Conservation (phyloP, 805 yeast species). For the Nakazawaea holstii region DNA sequence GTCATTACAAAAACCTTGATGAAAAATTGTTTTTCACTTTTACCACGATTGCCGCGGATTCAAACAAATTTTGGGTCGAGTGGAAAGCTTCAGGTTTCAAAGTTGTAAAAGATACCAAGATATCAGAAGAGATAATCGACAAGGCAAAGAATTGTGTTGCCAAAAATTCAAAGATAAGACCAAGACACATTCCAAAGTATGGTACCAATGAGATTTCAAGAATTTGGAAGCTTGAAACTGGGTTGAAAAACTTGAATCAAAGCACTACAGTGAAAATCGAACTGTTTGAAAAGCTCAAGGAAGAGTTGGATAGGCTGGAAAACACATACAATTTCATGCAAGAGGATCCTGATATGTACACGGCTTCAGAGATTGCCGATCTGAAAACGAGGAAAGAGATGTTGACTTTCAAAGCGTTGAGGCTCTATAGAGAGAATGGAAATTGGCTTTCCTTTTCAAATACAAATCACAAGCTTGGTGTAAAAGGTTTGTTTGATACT, state of each 20-base stretch:
- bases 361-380: slow-evolving; percentile 3
- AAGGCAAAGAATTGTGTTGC: neutral
- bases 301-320: slow-evolving; percentile 1
- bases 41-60: slow-evolving; percentile 1
- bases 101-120: slow-evolving; percentile 1
- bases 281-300: slow-evolving; percentile 3
- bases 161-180: slow-evolving; percentile 8
- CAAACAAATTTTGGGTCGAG: slow-evolving; percentile 1
- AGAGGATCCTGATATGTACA: slow-evolving; percentile 10
- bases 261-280: neutral
- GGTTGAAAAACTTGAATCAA: neutral
- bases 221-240: slow-evolving; percentile 7
- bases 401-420: slow-evolving; percentile 12
- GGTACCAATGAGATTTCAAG: slow-evolving; percentile 11
- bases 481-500: slow-evolving; percentile 8
- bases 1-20: slow-evolving; percentile 5
- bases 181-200: slow-evolving; percentile 1
- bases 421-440: slow-evolving; percentile 12
- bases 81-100: slow-evolving; percentile 5
- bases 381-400: slow-evolving; percentile 5
- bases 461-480: slow-evolving; percentile 7
- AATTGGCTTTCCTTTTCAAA: slow-evolving; percentile 7
- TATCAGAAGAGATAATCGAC: neutral
- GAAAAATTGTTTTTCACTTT: slow-evolving; percentile 5
- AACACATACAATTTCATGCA: neutral